phyloP scores from a whole-genome alignment of 2,329 filamentous ascomycete genomes.

The Tolypocladium pustulatum region DNA sequence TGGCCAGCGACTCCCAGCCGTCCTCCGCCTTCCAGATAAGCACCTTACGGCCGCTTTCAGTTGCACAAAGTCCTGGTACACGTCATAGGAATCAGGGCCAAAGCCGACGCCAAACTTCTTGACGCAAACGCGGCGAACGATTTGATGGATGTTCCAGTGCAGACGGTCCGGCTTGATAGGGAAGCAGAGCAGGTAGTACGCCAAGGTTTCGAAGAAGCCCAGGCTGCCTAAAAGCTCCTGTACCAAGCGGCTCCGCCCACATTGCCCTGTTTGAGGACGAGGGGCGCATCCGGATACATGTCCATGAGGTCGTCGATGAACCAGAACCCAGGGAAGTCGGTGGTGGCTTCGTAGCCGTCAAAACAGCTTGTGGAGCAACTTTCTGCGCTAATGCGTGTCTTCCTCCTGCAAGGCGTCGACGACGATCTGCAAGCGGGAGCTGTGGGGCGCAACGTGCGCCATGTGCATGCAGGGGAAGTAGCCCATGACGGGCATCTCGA shows the following conservation, averaged over 20 bases:
- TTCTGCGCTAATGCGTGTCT: conserved; percentile 14
- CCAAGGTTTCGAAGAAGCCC: conserved; percentile 16
- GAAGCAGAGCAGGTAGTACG: conserved; percentile 14
- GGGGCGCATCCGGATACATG: conserved; percentile 21
- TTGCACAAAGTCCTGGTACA: conserved; percentile 14
- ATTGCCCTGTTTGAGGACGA: conserved; percentile 21
- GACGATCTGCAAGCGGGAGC: conserved; percentile 12
- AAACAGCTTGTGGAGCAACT: conserved; percentile 19
- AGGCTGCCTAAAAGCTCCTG: conserved; percentile 14
- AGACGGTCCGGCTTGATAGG: conserved; percentile 17
- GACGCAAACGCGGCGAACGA: neutral
- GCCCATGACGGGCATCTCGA: conserved; percentile 17
- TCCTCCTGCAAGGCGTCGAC: conserved; percentile 16
- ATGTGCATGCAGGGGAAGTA: conserved; percentile 22
- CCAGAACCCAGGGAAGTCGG: conserved; percentile 19
- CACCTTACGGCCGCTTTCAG: conserved; percentile 15
- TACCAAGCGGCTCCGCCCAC: conserved; percentile 14
- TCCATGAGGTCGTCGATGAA: conserved; percentile 27
- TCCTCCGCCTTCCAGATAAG: conserved; percentile 19
- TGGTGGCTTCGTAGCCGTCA: conserved; percentile 16
- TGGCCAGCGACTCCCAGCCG: conserved; percentile 32
- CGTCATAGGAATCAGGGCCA: conserved; percentile 8
- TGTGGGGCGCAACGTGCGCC: conserved; percentile 15
- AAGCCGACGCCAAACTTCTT: conserved; percentile 5
- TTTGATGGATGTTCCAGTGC: conserved; percentile 13